Conservation (phyloP, 192 early-diverging fungal genomes). For the Oehlia diaphana region DNA sequence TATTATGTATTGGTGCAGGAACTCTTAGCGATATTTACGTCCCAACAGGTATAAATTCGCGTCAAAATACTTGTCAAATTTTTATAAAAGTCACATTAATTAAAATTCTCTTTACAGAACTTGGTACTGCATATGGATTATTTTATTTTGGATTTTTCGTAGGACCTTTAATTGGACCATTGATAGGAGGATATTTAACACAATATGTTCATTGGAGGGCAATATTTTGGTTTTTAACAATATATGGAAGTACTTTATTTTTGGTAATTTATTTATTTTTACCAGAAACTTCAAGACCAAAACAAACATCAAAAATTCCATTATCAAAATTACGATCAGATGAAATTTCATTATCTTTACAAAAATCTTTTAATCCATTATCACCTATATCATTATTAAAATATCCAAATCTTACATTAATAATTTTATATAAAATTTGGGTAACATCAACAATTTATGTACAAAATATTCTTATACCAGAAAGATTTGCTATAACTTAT, state of each 20-base stretch:
- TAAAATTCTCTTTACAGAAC: constrained; percentile 17
- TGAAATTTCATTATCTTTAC: neutral
- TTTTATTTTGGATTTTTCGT: constrained; percentile 39
- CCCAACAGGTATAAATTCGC: neutral
- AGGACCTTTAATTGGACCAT: constrained; percentile 40
- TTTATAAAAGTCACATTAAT: neutral
- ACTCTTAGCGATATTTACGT: constrained; percentile 38
- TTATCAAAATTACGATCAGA: neutral
- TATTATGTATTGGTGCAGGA: constrained; percentile 38
- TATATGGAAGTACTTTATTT: neutral
- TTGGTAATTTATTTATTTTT: neutral
- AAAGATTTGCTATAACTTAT: constrained; percentile 1
- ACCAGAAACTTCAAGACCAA: neutral
- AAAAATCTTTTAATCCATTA: neutral
- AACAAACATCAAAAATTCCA: neutral
- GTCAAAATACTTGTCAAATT: neutral
- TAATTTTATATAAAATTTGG: neutral
- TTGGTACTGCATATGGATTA: constrained; percentile 39
- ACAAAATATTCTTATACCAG: constrained; percentile 4
- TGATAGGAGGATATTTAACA: constrained; percentile 40
- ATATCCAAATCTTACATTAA: neutral
- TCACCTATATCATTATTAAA: neutral
- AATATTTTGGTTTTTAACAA: constrained; percentile 12
- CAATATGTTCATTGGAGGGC: neutral
- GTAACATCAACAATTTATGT: neutral